A percentile compares a stretch with the other conserved stretches of the same genome.
phyloP scores from a whole-genome alignment of 2,329 filamentous ascomycete genomes.

The Phoma sp. region DNA sequence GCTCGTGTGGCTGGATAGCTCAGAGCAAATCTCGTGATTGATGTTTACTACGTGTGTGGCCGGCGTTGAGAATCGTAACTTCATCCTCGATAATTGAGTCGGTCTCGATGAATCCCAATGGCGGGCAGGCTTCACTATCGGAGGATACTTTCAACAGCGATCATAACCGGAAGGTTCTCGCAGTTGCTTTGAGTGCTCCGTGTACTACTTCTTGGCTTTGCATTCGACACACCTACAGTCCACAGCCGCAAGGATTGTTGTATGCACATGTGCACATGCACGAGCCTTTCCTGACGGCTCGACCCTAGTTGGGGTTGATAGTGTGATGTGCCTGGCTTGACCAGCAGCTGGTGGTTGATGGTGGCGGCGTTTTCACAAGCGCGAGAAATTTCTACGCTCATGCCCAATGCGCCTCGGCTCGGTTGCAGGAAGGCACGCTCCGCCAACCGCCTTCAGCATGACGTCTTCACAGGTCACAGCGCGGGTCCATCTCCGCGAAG shows the following conservation, averaged over 20 bases:
- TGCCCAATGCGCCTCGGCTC: conserved; percentile 24
- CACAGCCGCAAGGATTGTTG: not conserved
- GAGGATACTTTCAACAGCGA: conserved; percentile 42
- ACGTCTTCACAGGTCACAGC: conserved; percentile 26
- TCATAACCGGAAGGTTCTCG: conserved; percentile 35
- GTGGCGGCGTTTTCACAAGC: conserved; percentile 23
- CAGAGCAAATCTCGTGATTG: not conserved
- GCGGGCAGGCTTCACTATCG: conserved; percentile 22
- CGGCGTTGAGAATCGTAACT: conserved; percentile 22
- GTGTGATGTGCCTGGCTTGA: not conserved
- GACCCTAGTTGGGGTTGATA: too few relatives aligned
- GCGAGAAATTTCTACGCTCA: conserved; percentile 7
- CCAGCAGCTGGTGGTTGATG: conserved; percentile 1
- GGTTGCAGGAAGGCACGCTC: not conserved
- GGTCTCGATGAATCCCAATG: conserved; percentile 19
- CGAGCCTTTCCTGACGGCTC: not conserved
- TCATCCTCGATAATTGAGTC: conserved; percentile 25
- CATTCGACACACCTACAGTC: not conserved
- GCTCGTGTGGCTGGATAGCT: not conserved
- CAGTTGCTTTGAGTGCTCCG: conserved; percentile 41
- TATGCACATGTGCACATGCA: not conserved
- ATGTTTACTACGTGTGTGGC: conserved; percentile 16
- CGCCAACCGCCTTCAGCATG: conserved; percentile 21
- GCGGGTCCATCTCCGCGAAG: conserved; percentile 31
- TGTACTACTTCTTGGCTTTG: conserved; percentile 2